phyloP scores from a whole-genome alignment of 345 rosid genomes.

The Citrus sp. region DNA sequence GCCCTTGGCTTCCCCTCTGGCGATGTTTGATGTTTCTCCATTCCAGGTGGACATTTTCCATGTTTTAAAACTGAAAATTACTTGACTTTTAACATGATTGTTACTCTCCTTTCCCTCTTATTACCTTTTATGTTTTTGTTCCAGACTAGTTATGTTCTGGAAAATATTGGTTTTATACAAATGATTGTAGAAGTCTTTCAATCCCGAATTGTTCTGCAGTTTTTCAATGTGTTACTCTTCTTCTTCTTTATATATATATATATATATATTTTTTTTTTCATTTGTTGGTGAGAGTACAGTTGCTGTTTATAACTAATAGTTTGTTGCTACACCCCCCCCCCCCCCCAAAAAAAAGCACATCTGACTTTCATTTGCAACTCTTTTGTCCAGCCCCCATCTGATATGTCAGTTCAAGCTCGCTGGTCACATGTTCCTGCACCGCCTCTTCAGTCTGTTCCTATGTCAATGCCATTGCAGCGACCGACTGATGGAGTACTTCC shows the following conservation, averaged over 20 bases:
- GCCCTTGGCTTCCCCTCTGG: conserved; percentile 76
- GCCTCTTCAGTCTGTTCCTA: conserved; percentile 47
- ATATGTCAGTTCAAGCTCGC: conserved; percentile 67
- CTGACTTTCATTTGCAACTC: conserved; percentile 17
- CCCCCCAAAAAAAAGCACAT: too few relatives aligned
- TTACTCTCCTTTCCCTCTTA: background rate
- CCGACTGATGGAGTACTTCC: conserved; percentile 46
- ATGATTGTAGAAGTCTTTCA: background rate
- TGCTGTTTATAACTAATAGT: background rate
- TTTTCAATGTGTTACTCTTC: background rate
- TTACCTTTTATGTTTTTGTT: background rate
- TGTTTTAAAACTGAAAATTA: background rate
- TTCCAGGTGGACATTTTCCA: conserved; percentile 64
- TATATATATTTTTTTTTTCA: background rate
- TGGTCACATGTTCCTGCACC: conserved; percentile 78
- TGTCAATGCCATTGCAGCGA: conserved; percentile 62
- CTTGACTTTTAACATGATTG: background rate
- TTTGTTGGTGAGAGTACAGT: background rate
- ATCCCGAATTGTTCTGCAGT: background rate
- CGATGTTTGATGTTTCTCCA: conserved; percentile 92
- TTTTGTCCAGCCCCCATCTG: conserved; percentile 61
- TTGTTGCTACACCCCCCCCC: background rate
- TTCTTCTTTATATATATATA: background rate
- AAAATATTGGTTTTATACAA: background rate
- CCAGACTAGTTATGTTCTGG: background rate